Conservation (phyloP, 2,329 filamentous ascomycete species). For the Colletotrichum liriopes region DNA sequence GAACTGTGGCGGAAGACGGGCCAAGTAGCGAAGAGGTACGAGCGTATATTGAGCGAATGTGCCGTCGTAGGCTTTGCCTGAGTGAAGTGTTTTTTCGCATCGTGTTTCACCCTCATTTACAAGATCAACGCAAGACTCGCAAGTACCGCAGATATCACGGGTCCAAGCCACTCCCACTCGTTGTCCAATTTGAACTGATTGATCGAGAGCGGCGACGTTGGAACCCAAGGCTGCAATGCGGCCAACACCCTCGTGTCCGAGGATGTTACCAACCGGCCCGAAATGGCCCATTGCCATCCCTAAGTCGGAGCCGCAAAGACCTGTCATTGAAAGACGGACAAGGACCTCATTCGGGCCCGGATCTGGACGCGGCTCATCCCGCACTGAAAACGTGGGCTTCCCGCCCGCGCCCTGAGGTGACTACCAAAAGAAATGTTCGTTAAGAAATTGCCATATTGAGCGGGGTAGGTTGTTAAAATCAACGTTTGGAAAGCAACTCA, state of each 20-base stretch:
- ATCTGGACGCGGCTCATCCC: conserved; percentile 23
- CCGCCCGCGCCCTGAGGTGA: conserved; percentile 12
- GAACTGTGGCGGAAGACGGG: conserved; percentile 49
- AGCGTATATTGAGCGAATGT: conserved; percentile 58
- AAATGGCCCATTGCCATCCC: conserved; percentile 56
- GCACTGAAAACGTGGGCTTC: conserved; percentile 20
- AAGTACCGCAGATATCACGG: conserved; percentile 54
- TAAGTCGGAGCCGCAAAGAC: conserved; percentile 58
- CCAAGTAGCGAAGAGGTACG: conserved; percentile 53
- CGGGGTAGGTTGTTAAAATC: neutral
- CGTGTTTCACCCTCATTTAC: conserved; percentile 54
- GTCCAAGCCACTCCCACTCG: conserved; percentile 58
- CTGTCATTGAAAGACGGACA: conserved; percentile 53
- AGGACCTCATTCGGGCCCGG: conserved; percentile 50
- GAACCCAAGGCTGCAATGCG: conserved; percentile 55
- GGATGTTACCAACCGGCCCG: conserved; percentile 52
- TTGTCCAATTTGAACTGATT: conserved; percentile 49
- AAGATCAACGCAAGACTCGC: conserved; percentile 50
- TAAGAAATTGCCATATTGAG: neutral
- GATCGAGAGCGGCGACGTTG: conserved; percentile 48
- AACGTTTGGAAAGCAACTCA: neutral
- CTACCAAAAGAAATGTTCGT: neutral
- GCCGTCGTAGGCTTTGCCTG: conserved; percentile 53
- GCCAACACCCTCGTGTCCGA: conserved; percentile 64
- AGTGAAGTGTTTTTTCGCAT: conserved; percentile 53